A percentile compares a stretch with the other conserved stretches of the same genome.
These are phyloP conservation scores for Mycocalia duriaeana DNA, from an alignment of 1,284 basidiomycete genomes.

Conservation along the genomic window DNA sequence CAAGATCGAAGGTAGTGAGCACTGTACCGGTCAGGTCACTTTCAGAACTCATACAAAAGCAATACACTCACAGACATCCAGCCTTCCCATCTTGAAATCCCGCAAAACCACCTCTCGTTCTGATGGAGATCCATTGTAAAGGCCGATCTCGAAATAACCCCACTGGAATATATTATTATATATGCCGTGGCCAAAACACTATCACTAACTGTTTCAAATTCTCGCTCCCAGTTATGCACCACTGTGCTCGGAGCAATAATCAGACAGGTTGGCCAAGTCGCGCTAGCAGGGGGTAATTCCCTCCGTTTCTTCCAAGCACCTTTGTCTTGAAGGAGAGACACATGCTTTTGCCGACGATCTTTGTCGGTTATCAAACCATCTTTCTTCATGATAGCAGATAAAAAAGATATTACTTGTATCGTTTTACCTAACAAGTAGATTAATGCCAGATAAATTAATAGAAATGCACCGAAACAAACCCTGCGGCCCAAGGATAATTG, in stretches of 20 bases:
- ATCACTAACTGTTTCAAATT: slow-evolving; percentile 54
- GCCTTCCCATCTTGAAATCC: slow-evolving; percentile 69
- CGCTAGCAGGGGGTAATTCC: slow-evolving; percentile 59
- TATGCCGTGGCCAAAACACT: neutral
- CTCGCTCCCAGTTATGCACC: slow-evolving; percentile 77
- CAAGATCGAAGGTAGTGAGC: slow-evolving; percentile 67
- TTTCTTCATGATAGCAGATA: slow-evolving; percentile 84
- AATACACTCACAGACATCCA: slow-evolving; percentile 71
- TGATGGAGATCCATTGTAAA: slow-evolving; percentile 50
- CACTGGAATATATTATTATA: slow-evolving; percentile 38
- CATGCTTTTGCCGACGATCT: slow-evolving; percentile 55
- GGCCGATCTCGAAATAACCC: slow-evolving; percentile 77
- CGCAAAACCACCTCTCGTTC: slow-evolving; percentile 50
- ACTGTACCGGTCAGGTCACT: too few species aligned
- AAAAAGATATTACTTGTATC: slow-evolving; percentile 84
- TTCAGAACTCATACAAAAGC: slow-evolving; percentile 7
- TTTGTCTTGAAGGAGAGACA: slow-evolving; percentile 61
- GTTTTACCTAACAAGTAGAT: slow-evolving; percentile 85
- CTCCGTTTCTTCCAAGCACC: slow-evolving; percentile 45
- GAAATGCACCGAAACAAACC: neutral
- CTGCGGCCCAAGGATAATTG: too few species aligned
- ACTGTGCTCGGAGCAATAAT: slow-evolving; percentile 79
- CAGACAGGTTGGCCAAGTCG: slow-evolving; percentile 74
- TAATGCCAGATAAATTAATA: slow-evolving; percentile 4
- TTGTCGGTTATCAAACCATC: slow-evolving; percentile 57